Evolutionary conservation across 768 basidiomycete genomes (phyloP).

Genomic region (Mycena galericulata): DNA sequence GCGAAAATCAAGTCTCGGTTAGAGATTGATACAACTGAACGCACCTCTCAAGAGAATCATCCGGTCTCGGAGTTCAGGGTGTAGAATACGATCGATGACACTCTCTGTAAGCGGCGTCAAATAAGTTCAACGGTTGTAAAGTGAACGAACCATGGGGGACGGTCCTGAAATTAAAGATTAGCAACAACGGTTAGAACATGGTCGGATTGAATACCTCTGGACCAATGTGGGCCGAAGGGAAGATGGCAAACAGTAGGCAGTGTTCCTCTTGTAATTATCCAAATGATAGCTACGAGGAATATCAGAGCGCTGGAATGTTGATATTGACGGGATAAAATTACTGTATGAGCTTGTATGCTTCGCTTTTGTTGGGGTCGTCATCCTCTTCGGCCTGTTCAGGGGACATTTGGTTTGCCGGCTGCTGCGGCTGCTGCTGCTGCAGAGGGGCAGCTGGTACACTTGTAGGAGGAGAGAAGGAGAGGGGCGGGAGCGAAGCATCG

Average conservation of each 20-base stretch:
- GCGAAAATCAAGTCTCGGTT: slow-evolving; percentile 13
- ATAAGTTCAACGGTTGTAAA: not conserved
- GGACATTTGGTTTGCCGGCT: slow-evolving; percentile 41
- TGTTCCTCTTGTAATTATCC: slow-evolving; percentile 89
- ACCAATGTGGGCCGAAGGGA: slow-evolving; percentile 90
- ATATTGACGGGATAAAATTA: slow-evolving; percentile 48
- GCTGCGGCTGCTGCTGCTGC: slow-evolving; percentile 48
- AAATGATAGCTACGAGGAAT: slow-evolving; percentile 78
- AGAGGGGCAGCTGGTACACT: slow-evolving; percentile 36
- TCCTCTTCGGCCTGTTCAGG: slow-evolving; percentile 68
- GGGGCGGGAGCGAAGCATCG: slow-evolving; percentile 63
- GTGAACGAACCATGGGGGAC: slow-evolving; percentile 80
- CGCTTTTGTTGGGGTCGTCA: slow-evolving; percentile 78
- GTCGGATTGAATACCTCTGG: slow-evolving; percentile 66
- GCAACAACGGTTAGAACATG: slow-evolving; percentile 8
- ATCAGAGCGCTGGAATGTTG: slow-evolving; percentile 13
- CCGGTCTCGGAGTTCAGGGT: slow-evolving; percentile 90
- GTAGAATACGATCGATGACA: slow-evolving; percentile 89
- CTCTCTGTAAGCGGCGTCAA: slow-evolving; percentile 66
- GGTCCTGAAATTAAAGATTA: slow-evolving; percentile 58
- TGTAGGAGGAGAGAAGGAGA: slow-evolving; percentile 58
- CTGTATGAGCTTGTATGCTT: slow-evolving; percentile 88
- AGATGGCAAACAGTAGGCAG: slow-evolving; percentile 87
- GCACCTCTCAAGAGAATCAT: slow-evolving; percentile 90
- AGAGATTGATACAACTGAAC: slow-evolving; percentile 32